These are phyloP conservation scores for Pleurotus pulmonarius DNA, from an alignment of 768 basidiomycete genomes.

Conservation along the genomic window DNA sequence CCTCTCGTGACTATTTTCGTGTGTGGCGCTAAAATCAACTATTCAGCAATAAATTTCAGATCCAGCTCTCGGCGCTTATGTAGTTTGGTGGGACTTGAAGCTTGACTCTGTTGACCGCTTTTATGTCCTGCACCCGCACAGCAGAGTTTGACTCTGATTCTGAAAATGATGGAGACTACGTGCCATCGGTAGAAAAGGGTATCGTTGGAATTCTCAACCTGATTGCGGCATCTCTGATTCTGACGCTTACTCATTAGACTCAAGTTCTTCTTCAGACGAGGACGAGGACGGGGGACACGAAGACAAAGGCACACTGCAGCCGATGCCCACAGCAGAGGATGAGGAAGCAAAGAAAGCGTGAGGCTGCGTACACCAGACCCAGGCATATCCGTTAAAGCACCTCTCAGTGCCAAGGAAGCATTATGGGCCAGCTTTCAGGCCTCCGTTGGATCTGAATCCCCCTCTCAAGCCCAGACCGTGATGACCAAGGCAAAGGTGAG, in stretches of 20 bases:
- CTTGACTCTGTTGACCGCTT: no score
- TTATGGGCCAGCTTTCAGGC: slow-evolving; percentile 71
- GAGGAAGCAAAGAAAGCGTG: slow-evolving; percentile 43
- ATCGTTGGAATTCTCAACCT: not conserved
- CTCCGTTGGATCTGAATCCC: slow-evolving; percentile 38
- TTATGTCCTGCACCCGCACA: no score
- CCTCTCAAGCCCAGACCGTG: slow-evolving; percentile 14
- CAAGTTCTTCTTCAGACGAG: slow-evolving; percentile 35
- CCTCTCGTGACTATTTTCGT: no score
- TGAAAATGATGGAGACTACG: slow-evolving; percentile 70
- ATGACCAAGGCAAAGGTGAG: slow-evolving; percentile 47
- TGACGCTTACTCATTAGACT: slow-evolving; percentile 19
- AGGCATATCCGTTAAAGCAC: slow-evolving; percentile 2
- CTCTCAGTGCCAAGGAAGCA: slow-evolving; percentile 50
- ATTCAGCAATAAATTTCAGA: no score
- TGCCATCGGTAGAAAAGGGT: slow-evolving; percentile 49
- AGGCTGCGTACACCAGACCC: slow-evolving; percentile 7
- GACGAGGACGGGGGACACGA: slow-evolving; percentile 24
- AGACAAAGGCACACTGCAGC: slow-evolving; percentile 24
- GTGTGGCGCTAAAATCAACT: no score
- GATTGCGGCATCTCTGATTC: not conserved
- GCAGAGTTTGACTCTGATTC: slow-evolving; percentile 43
- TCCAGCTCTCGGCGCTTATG: no score
- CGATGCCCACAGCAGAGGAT: slow-evolving; percentile 28
- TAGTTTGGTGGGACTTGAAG: no score